Base-by-base conservation (phyloP, 192 early-diverging fungal genomes). In the Backusella tarrabulga region DNA sequence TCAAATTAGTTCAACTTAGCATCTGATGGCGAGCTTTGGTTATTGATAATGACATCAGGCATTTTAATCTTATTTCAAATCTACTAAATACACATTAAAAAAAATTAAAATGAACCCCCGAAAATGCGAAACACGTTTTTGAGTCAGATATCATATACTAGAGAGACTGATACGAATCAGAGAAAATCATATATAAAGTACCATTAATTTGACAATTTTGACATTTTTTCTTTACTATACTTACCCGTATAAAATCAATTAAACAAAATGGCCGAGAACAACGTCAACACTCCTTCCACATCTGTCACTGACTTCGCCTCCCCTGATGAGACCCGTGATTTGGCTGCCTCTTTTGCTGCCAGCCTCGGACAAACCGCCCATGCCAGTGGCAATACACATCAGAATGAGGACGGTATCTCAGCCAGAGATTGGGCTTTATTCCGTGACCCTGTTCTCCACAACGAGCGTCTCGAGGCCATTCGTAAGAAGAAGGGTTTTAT, bases 401-500 rank as follows among this genome's bases (percentile, higher is more conserved):
- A 63, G 14, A 68, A 68, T 17, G 34, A 68, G 29, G 67, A 68
- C 17, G 67, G 67, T n/a, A 68, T 68, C 19, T 68, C 67, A 2
- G 29, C 71, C 6, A 72, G 71, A 50, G 77, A 82, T 34, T 77
- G 71, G 72, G 76, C 79, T 56, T 73, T 77, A 23, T 68, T 82
- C 14, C 63, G 72, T 60, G 80, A 82, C 60, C 76, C 72, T n/a
- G 72, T 67, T 34, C 66, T 79, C 14, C 81, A 83, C 52, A 76
- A 35, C 8, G 78, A 76, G 52, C 77, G 81, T 21, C 66, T 85
- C 8, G 79, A 76, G 14, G 44, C 67, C 7, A 83, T 85, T 72
- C 84, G 84, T 44, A 23, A 35, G 15, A 85, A 90, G 80, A 85
- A 86, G 74, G 88, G 81, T n/a, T 90, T 85, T 75, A 87, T 90